phyloP scores from a whole-genome alignment of 1,284 basidiomycete species.

The Ustilago trichophora region DNA sequence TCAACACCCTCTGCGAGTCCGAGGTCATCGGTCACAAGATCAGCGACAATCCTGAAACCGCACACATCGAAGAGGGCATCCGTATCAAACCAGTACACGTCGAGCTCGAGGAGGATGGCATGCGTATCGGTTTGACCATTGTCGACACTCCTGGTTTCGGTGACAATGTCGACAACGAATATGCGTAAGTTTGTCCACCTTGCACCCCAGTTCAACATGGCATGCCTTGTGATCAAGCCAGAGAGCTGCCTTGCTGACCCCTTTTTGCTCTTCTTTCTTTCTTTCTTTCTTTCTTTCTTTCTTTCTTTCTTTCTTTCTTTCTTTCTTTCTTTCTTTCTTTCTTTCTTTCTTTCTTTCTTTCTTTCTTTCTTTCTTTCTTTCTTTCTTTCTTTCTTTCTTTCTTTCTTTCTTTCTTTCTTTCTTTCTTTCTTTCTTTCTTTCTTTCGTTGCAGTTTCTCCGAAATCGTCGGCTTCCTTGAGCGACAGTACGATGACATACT shows the following conservation, averaged over 20 bases:
- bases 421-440: no score
- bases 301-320: no score
- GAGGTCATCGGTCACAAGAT: constrained; percentile 76
- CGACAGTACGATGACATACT: constrained; percentile 99
- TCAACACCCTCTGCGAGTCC: constrained; percentile 67
- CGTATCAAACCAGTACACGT: constrained; percentile 95
- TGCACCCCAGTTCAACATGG: no score
- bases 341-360: no score
- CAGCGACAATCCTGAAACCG: constrained; percentile 84
- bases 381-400: no score
- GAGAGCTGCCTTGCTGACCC: not conserved
- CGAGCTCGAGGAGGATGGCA: constrained; percentile 97
- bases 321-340: no score
- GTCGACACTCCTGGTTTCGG: constrained; percentile 99
- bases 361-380: no score
- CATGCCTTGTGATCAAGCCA: no score
- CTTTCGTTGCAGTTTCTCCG: constrained; percentile 67
- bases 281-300: no score
- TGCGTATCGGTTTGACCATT: constrained; percentile 95
- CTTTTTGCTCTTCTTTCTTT: no score
- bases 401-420: not conserved
- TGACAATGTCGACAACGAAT: constrained; percentile 98
- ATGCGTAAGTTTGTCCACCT: constrained; percentile 81
- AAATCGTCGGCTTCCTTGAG: constrained; percentile 96
- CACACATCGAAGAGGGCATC: constrained; percentile 92